Base-by-base conservation (phyloP, 2,329 filamentous ascomycete species). In the Exophiala phaeomuriformis region DNA sequence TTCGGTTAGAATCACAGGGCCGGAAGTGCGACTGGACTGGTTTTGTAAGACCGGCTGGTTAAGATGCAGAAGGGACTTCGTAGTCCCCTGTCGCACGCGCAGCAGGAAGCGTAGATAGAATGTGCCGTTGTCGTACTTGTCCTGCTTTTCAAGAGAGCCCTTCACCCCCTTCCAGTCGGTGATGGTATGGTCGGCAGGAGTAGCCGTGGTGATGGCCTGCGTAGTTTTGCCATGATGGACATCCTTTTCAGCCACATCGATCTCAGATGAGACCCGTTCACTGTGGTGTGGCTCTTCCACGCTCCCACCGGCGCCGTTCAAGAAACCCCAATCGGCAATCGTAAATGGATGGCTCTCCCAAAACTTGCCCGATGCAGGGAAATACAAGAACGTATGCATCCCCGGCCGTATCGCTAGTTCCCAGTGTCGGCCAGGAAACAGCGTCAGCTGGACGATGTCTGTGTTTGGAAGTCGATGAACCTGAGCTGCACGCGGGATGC, bases 391-490 rank as follows among this genome's bases (percentile, higher is more conserved):
- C 2, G 56, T 48, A 35, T 57, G 52, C 35, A 48, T 37, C n/a
- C 52, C 49, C 2, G 43, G 47, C 1, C 47, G 39, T 3, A 47
- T 28, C 10, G 43, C 60, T 12, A 12, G 19, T 12, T 7, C 37
- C 66, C 68, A 75, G 39, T 68, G 58, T 4, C 45, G 40, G n/a
- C 48, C 48, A 6, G 44, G 47, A 19, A 53, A 48, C 3, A 52
- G 31, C n/a, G 28, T 56, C 40, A 47, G 35, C 43, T 39, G 44
- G 12, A 53, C 12, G 28, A 44, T 49, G 36, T 44, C 32, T 5
- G 74, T 50, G 77, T 72, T 9, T 78, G 61, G 3, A 77, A 58
- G 36, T 70, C 63, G 3, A 63, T 64, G 0, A 57, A 49, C 3
- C 62, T 64, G 28, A 8, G 40, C 41, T 9, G 28, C 19, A 19